phyloP scores from a whole-genome alignment of 768 basidiomycete species.

The Mycena leptocephala region DNA sequence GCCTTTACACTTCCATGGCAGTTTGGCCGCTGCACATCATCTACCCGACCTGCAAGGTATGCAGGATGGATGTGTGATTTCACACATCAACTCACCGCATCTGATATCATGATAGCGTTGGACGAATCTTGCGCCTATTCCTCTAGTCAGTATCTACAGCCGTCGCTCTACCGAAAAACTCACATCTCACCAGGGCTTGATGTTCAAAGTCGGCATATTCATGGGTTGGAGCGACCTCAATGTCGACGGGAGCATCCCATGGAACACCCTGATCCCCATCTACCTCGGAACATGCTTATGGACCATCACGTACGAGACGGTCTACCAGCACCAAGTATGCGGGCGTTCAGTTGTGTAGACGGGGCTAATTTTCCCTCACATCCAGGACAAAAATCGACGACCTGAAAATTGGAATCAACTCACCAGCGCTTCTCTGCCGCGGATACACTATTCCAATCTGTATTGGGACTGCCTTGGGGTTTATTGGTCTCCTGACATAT shows the following conservation, averaged over 20 bases:
- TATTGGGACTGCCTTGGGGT: background rate
- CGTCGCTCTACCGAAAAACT: background rate
- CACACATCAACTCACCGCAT: background rate
- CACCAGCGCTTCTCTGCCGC: background rate
- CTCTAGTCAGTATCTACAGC: background rate
- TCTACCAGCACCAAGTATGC: background rate
- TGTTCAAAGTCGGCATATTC: no score
- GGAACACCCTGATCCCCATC: background rate
- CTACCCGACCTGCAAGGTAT: background rate
- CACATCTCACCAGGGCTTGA: background rate
- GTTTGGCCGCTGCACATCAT: no score
- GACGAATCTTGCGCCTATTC: background rate
- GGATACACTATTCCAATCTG: background rate
- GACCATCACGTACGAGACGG: background rate
- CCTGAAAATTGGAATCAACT: background rate
- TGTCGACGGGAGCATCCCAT: background rate
- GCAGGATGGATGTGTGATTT: background rate
- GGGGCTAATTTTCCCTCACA: no score
- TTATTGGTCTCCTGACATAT: background rate
- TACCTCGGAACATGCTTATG: background rate
- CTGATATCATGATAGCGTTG: background rate
- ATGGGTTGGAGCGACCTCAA: background rate
- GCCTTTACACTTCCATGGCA: no score
- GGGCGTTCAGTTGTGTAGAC: background rate
- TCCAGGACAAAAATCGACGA: no score